phyloP scores from a whole-genome alignment of 257 asterid genomes.

The Gynochthodes officinalis region DNA sequence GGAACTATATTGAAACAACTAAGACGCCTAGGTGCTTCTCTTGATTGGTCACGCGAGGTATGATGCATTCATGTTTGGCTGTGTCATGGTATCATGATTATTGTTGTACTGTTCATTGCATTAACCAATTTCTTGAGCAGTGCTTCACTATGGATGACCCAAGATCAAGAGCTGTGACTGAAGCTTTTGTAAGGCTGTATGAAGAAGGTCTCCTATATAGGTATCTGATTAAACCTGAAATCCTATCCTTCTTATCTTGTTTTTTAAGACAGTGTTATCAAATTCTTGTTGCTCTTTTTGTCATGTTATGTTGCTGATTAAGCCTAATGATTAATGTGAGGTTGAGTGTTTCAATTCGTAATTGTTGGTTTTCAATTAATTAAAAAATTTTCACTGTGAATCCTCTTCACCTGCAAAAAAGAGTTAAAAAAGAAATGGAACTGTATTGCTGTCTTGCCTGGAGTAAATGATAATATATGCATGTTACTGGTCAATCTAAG shows the following conservation, averaged over 20 bases:
- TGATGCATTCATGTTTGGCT: slow-evolving; percentile 5
- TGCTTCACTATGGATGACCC: slow-evolving; percentile 94
- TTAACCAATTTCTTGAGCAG: slow-evolving; percentile 30
- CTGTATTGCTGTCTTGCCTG: background rate
- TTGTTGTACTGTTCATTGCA: background rate
- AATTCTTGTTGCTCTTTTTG: background rate
- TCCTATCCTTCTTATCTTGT: no score
- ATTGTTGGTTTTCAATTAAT: no score
- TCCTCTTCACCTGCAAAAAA: no score
- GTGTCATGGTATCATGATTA: background rate
- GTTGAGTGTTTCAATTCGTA: background rate
- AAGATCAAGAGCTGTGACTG: slow-evolving; percentile 85
- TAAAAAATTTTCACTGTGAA: no score
- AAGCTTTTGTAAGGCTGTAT: slow-evolving; percentile 88
- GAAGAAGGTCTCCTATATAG: slow-evolving; percentile 83
- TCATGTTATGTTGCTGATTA: background rate
- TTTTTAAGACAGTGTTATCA: background rate
- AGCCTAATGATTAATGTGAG: background rate
- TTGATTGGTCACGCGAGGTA: slow-evolving; percentile 97
- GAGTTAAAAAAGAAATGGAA: no score
- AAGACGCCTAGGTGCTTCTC: slow-evolving; percentile 89
- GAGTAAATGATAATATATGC: no score
- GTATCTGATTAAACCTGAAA: slow-evolving; percentile 27
- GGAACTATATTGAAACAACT: slow-evolving; percentile 86
- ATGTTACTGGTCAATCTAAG: background rate